Percentiles rank a stretch among this genome's conserved stretches.
Conservation (phyloP, 2,329 filamentous ascomycete species). For the Trichoderma endophyticum region DNA sequence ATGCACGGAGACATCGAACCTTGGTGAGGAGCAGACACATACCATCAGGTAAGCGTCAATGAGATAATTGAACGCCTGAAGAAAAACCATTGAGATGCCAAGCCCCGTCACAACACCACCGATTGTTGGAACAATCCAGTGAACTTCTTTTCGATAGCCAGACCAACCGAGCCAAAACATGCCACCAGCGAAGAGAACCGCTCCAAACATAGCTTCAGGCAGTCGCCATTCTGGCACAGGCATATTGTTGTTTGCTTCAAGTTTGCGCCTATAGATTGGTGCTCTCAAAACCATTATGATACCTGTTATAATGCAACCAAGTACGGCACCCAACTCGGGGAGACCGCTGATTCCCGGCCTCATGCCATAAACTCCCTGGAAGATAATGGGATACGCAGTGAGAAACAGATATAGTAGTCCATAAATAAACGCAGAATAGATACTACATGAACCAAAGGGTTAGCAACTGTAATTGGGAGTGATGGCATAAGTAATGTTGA, state of each 20-base stretch:
- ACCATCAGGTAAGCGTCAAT: constrained; percentile 2
- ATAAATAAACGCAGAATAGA: not conserved
- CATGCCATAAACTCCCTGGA: not conserved
- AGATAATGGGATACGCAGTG: not conserved
- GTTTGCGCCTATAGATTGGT: not conserved
- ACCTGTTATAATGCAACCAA: not conserved
- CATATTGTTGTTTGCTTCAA: not conserved
- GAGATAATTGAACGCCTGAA: not conserved
- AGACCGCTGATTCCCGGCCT: not conserved
- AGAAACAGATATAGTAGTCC: not conserved
- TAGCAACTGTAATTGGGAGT: not conserved
- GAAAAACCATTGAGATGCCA: not conserved
- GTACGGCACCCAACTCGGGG: not conserved
- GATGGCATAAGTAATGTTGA: not conserved
- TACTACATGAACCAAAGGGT: not conserved
- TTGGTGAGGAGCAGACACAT: not conserved
- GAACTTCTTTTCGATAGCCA: not conserved
- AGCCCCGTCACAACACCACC: not conserved
- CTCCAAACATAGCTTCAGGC: not conserved
- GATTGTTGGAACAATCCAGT: not conserved
- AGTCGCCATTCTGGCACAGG: not conserved
- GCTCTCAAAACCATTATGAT: not conserved
- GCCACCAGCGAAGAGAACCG: not conserved
- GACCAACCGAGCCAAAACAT: constrained; percentile 3
- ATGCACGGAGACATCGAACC: not conserved